Evolutionary conservation across 2,329 filamentous ascomycete species (phyloP).

Genomic region (Thyridium curvatum): DNA sequence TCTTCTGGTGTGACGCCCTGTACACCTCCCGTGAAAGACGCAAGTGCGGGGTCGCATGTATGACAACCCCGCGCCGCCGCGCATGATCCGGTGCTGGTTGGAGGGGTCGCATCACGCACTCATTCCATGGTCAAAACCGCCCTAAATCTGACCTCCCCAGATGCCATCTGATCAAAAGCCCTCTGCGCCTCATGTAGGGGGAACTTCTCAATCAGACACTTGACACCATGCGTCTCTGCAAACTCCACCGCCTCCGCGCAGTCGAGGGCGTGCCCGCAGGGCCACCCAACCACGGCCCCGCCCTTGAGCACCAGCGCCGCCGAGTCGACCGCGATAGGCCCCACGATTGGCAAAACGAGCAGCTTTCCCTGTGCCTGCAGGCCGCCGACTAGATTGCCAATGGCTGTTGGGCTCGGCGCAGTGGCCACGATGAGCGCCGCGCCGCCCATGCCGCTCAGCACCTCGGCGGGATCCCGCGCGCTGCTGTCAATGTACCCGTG

Average conservation of each 20-base stretch:
- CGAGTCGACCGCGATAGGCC: slow-evolving; percentile 35
- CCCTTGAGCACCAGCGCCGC: slow-evolving; percentile 38
- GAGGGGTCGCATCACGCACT: too few species aligned
- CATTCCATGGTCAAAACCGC: slow-evolving; percentile 3
- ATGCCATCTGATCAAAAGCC: slow-evolving; percentile 21
- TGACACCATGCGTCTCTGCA: slow-evolving; percentile 53
- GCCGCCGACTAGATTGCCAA: slow-evolving; percentile 45
- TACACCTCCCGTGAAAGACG: too few species aligned
- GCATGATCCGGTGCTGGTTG: too few species aligned
- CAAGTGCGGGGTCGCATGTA: too few species aligned
- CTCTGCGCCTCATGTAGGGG: slow-evolving; percentile 43
- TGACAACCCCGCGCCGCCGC: too few species aligned
- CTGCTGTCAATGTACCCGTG: slow-evolving; percentile 52
- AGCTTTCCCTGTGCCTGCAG: slow-evolving; percentile 50
- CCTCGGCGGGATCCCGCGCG: slow-evolving; percentile 37
- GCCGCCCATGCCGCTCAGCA: slow-evolving; percentile 47
- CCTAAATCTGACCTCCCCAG: not conserved
- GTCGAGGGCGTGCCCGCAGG: slow-evolving; percentile 56
- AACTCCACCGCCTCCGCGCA: slow-evolving; percentile 62
- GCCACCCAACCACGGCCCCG: slow-evolving; percentile 54
- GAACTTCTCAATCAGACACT: slow-evolving; percentile 60
- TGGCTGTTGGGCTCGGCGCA: slow-evolving; percentile 50
- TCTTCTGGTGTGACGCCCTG: too few species aligned
- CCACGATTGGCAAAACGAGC: slow-evolving; percentile 47
- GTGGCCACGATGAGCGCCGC: slow-evolving; percentile 56